Conservation (phyloP, 495 filamentous ascomycete genomes). For the Aspergillus biplanus region DNA sequence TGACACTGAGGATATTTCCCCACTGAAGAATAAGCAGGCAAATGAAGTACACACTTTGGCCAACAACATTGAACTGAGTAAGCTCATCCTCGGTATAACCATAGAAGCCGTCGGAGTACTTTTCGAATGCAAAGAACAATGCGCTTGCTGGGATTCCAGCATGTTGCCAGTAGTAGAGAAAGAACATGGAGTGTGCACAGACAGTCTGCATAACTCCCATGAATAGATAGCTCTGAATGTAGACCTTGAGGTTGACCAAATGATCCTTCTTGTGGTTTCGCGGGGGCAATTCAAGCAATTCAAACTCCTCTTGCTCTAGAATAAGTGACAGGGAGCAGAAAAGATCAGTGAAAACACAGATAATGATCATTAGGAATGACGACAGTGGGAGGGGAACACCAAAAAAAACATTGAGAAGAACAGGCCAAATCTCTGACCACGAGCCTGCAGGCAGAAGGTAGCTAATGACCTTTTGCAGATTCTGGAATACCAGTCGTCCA, state of each 20-base stretch:
- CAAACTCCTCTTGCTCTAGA: slow-evolving; percentile 73
- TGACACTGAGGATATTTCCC: slow-evolving; percentile 54
- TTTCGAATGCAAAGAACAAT: slow-evolving; percentile 53
- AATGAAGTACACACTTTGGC: slow-evolving; percentile 71
- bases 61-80: slow-evolving; percentile 49
- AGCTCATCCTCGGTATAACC: slow-evolving; percentile 48
- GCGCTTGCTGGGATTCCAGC: slow-evolving; percentile 48
- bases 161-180: slow-evolving; percentile 51
- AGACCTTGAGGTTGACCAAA: slow-evolving; percentile 54
- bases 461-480: slow-evolving; percentile 61
- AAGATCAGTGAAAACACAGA: slow-evolving; percentile 69
- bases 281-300: slow-evolving; percentile 65
- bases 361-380: slow-evolving; percentile 73
- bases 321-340: slow-evolving; percentile 65
- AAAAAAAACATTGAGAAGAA: slow-evolving; percentile 72
- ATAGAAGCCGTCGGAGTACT: slow-evolving; percentile 50
- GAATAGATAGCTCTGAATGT: slow-evolving; percentile 55
- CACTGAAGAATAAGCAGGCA: slow-evolving; percentile 63
- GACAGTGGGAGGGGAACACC: slow-evolving; percentile 69
- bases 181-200: slow-evolving; percentile 55
- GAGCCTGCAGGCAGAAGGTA: slow-evolving; percentile 67
- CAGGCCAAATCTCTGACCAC: slow-evolving; percentile 77
- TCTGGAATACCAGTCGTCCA: slow-evolving; percentile 58
- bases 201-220: slow-evolving; percentile 53
- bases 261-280: slow-evolving; percentile 64